Conservation (phyloP, 768 basidiomycete species). For the Agaricus subrufescens region DNA sequence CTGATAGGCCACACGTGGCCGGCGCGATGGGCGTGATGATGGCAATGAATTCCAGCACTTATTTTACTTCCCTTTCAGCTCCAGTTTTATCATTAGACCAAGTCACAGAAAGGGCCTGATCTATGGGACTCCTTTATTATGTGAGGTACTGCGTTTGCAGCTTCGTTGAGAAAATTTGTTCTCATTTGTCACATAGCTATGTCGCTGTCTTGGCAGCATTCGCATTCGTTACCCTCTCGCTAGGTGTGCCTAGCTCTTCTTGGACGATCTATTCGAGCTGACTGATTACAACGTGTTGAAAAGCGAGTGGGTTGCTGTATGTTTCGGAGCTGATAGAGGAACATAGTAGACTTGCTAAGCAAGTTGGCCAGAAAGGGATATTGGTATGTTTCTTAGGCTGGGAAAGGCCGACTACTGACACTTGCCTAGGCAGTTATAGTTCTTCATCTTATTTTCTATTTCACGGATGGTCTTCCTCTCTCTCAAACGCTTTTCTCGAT, state of each 20-base stretch:
- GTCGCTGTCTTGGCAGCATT: slow-evolving; percentile 73
- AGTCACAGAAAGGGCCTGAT: slow-evolving; percentile 8
- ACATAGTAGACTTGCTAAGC: slow-evolving; percentile 78
- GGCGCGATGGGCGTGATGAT: background rate
- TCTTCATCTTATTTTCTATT: slow-evolving; percentile 72
- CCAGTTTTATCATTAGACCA: background rate
- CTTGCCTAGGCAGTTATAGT: slow-evolving; percentile 67
- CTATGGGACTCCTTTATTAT: slow-evolving; percentile 55
- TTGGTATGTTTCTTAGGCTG: slow-evolving; percentile 52
- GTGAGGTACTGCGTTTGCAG: slow-evolving; percentile 41
- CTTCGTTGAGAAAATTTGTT: background rate
- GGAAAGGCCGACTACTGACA: background rate
- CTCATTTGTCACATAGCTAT: slow-evolving; percentile 46
- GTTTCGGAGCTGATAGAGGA: slow-evolving; percentile 96
- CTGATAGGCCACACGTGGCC: slow-evolving; percentile 6
- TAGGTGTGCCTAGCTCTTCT: slow-evolving; percentile 52
- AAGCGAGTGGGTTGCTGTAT: slow-evolving; percentile 92
- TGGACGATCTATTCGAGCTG: background rate
- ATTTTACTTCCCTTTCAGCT: background rate
- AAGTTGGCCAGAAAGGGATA: slow-evolving; percentile 77
- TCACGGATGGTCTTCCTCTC: slow-evolving; percentile 79
- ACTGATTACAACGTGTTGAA: slow-evolving; percentile 6
- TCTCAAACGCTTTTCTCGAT: slow-evolving; percentile 75
- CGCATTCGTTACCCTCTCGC: slow-evolving; percentile 85
- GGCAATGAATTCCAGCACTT: slow-evolving; percentile 5